Evolutionary conservation across 1,284 basidiomycete genomes (phyloP).

Genomic region (Chalciporus sp.): DNA sequence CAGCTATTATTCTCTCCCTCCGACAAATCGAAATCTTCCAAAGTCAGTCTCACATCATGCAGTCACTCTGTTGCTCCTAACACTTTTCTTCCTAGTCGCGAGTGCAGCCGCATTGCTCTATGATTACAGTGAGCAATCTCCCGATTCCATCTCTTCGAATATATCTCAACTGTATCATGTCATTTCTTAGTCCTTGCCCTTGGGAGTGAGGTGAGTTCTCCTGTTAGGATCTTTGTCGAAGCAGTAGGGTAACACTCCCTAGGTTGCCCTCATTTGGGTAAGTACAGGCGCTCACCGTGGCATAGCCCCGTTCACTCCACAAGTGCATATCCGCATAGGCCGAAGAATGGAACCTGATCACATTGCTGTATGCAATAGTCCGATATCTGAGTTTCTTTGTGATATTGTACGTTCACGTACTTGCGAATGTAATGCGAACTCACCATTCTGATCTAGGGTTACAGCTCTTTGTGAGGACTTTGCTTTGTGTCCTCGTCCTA

Average conservation of each 20-base stretch:
- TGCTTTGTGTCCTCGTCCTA: not conserved
- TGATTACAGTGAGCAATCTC: constrained; percentile 13
- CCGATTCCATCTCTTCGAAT: not conserved
- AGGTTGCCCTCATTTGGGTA: constrained; percentile 25
- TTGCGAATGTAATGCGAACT: not conserved
- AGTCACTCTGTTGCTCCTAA: not conserved
- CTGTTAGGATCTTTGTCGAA: too few species aligned
- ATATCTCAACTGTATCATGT: not conserved
- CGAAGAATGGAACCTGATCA: constrained; percentile 19
- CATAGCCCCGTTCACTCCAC: too few species aligned
- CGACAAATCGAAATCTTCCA: constrained; percentile 8
- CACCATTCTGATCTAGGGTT: constrained; percentile 6
- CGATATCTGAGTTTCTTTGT: constrained; percentile 23
- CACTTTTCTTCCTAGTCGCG: constrained; percentile 5
- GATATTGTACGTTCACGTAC: constrained; percentile 10
- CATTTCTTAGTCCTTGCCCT: constrained; percentile 13
- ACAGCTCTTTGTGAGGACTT: constrained; percentile 13
- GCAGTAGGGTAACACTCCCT: not conserved
- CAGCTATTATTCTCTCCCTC: constrained; percentile 3
- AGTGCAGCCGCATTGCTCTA: constrained; percentile 15
- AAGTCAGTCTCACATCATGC: constrained; percentile 6
- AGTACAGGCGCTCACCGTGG: not conserved
- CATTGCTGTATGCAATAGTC: constrained; percentile 20
- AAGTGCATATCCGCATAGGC: constrained; percentile 3
- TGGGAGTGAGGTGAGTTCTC: constrained; percentile 12